Percentiles rank a stretch among this genome's conserved stretches.
phyloP scores from a whole-genome alignment of 2,329 filamentous ascomycete genomes.

The Scopulariopsis brevicaulis region DNA sequence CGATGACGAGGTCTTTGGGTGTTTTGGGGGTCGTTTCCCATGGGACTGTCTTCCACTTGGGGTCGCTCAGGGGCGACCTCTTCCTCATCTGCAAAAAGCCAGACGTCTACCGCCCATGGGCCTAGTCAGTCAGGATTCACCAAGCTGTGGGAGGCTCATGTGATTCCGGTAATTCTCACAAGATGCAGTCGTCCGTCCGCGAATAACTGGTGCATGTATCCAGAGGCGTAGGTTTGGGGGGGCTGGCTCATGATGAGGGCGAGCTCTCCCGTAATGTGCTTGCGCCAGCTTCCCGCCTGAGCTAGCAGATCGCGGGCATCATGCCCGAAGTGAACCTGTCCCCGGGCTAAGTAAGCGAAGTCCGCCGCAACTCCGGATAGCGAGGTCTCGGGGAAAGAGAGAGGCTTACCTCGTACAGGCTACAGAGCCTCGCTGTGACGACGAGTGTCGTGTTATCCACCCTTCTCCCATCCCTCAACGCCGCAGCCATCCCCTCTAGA shows the following conservation, averaged over 20 bases:
- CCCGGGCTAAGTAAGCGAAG: background rate
- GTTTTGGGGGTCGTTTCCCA: constrained; percentile 17
- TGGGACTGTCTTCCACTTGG: constrained; percentile 19
- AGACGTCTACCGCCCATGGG: background rate
- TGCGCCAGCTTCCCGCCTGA: background rate
- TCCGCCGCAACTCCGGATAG: background rate
- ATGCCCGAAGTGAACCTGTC: background rate
- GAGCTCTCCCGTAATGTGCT: background rate
- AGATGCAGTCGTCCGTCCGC: background rate
- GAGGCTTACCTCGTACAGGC: background rate
- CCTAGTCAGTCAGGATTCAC: background rate
- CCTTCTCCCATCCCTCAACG: background rate
- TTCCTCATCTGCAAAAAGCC: background rate
- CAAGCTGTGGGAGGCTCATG: background rate
- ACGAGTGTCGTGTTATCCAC: background rate
- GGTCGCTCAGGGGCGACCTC: constrained; percentile 14
- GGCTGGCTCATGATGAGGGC: background rate
- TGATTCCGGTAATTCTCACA: background rate
- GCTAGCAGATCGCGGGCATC: background rate
- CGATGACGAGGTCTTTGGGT: constrained; percentile 16
- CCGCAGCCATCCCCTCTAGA: background rate
- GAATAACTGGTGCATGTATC: background rate
- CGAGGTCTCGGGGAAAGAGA: background rate
- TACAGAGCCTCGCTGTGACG: background rate
- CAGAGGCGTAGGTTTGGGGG: background rate